These are phyloP conservation scores for Glycine latifolia DNA, from an alignment of 306 rosid genomes.

Conservation along the genomic window DNA sequence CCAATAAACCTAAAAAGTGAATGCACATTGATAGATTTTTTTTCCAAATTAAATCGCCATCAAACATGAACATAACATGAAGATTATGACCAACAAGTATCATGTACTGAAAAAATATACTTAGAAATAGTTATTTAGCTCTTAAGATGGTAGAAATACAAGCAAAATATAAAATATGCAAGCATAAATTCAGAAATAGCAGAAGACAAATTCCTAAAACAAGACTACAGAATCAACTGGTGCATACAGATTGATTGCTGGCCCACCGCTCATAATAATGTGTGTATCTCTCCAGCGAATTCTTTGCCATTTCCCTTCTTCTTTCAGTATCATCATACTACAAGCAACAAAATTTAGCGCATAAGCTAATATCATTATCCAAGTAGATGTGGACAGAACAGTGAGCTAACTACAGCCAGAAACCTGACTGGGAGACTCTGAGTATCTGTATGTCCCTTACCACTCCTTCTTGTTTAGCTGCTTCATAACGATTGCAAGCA, in stretches of 20 bases:
- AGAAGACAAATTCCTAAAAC: slow-evolving; percentile 33
- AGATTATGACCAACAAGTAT: slow-evolving; percentile 14
- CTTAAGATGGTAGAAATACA: slow-evolving; percentile 11
- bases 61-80: slow-evolving; percentile 22
- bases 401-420: slow-evolving; percentile 19
- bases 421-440: slow-evolving; percentile 28
- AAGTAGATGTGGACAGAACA: slow-evolving; percentile 38
- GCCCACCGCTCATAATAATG: slow-evolving; percentile 99
- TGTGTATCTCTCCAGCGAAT: slow-evolving; percentile 95
- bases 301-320: slow-evolving; percentile 99
- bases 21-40: background rate
- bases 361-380: slow-evolving; percentile 22
- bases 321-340: slow-evolving; percentile 80
- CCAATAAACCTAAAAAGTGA: background rate
- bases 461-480: slow-evolving; percentile 74
- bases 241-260: slow-evolving; percentile 89
- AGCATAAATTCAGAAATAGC: slow-evolving; percentile 35
- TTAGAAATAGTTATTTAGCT: slow-evolving; percentile 8
- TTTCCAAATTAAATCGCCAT: background rate
- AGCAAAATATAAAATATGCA: background rate
- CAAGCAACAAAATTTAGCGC: slow-evolving; percentile 45
- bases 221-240: slow-evolving; percentile 23
- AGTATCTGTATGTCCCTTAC: slow-evolving; percentile 46
- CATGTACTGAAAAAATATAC: slow-evolving; percentile 19
- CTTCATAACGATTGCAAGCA: slow-evolving; percentile 74